Evolutionary conservation across 768 basidiomycete species (phyloP), one percentile per base, ranked within the genome.

Genomic region (Suillus cothurnatus): DNA sequence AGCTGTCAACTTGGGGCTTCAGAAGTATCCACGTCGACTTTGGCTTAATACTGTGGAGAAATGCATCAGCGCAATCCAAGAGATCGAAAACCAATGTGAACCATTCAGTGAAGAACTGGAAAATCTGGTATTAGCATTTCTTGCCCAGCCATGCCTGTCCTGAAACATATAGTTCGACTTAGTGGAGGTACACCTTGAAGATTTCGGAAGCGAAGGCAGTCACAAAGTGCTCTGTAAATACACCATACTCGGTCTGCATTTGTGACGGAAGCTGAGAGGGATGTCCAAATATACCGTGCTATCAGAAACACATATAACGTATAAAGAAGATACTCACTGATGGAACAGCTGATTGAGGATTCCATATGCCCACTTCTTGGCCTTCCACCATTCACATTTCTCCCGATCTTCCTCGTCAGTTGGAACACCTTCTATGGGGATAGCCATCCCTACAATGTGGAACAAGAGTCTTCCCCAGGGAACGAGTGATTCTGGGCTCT

Each of bases 351-450:
- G 81, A 41, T 91, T 91, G 9, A 53, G 80, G 43, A 87, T 87
- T n/a, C 84, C 86, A 72, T 90, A 95, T 1, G 94, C 92, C 95
- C 94, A 96, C 73, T 97, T 97, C 80, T 96, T 96, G 11, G 90
- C 85, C 73, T 89, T 90, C 91, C 93, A 94, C 94, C 95, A 97
- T 70, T 93, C 91, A 55, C 82, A 86, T 56, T 82, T 82, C 78
- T 95, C 93, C 41, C 91, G 81, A 19, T 91, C 90, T 6, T 94
- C 91, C 66, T 88, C 85, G 64, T 92, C 87, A 34, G 83, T 86
- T 2, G 92, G 89, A 0, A 94, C 84, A 26, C 81, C 84, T 3
- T 87, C 86, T 61, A 80, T 77, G 0, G 91, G 91, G 34, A 95
- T 80, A 64, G 83, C 81, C 50, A 93, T 77, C 67, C 90, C 88